Base-by-base conservation (phyloP, 2,329 filamentous ascomycete genomes). In the Rosellinia necatrix region DNA sequence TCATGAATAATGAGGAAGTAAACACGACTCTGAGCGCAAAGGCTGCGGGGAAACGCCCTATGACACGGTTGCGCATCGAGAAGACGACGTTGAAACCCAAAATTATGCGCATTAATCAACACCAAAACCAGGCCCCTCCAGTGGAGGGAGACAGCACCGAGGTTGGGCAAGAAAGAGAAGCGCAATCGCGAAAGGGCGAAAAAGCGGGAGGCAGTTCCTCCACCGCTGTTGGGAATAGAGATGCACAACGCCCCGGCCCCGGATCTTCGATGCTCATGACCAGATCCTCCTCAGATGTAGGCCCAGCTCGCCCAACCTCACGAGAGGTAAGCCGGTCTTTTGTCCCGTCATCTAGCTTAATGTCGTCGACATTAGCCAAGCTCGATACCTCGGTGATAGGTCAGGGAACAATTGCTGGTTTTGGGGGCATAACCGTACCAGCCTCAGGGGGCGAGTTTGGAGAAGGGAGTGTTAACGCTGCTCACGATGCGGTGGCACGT, bases 21-120 rank as follows among this genome's bases (percentile, higher is more conserved):
- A 46, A 30, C 15, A 53, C 60, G 13, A 58, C 53, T 2, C 43
- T 72, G 51, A 80, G 76, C 59, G 71, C 74, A 13, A 82, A 81
- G 63, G 75, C 78, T 19, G 72, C 75, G 9, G 81, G 79, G 3
- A 83, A 83, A 59, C 76, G 74, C 43, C 77, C 78, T 8, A 72
- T 63, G 4, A 62, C 47, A 8, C 59, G 38, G 25, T 29, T 40
- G 40, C 55, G 53, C 15, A 57, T 40, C 17, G 58, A 65, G 15
- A 61, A 42, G 42, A 29, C 58, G 19, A 55, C 25, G 12, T 48
- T 53, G 12, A 62, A 60, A 51, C 12, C 58, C 10, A 43, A 37
- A 27, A 52, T 22, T 41, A 21, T 50, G 27, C 54, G 32, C 30
- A 55, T 19, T 42, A 47, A 24, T 35, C 47, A 50, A 46, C 6